A percentile compares a stretch with the other conserved stretches of the same genome.
Evolutionary conservation across 768 basidiomycete genomes (phyloP).

Genomic region (Xerocomellus dryophilus): DNA sequence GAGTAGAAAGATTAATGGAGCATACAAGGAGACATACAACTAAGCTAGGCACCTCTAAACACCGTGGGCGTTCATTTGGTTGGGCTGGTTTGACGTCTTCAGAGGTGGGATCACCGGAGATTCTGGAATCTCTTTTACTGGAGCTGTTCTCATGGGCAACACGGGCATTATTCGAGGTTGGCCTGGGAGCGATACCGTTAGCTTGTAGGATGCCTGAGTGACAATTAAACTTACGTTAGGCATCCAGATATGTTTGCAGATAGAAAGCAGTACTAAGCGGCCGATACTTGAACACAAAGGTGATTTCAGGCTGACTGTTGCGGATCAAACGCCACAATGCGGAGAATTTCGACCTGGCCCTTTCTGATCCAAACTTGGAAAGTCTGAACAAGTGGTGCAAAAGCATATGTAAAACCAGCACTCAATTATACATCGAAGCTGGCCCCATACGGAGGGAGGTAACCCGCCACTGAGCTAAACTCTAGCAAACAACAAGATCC

Average conservation of each 20-base stretch:
- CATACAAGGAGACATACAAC: not conserved
- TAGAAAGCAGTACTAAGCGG: conserved; percentile 11
- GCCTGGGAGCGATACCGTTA: conserved; percentile 16
- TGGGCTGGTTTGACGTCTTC: not conserved
- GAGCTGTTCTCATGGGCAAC: too few relatives aligned
- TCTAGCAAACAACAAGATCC: conserved; percentile 16
- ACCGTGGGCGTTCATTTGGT: not conserved
- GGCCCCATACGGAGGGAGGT: not conserved
- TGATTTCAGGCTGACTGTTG: conserved; percentile 2
- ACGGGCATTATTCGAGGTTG: not conserved
- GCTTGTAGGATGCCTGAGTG: conserved; percentile 18
- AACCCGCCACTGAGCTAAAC: conserved; percentile 19
- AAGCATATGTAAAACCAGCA: not conserved
- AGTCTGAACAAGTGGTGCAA: not conserved
- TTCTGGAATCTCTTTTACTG: too few relatives aligned
- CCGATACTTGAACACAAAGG: conserved; percentile 22
- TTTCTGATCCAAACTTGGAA: conserved; percentile 13
- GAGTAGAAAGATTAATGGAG: not conserved
- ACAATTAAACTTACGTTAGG: not conserved
- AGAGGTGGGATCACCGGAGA: not conserved
- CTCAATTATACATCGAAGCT: not conserved
- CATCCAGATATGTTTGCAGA: not conserved
- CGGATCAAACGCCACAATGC: not conserved
- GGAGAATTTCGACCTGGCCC: accelerated
- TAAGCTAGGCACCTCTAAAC: conserved; percentile 4